These are phyloP conservation scores for Aspergillus fructus DNA, from an alignment of 2,329 filamentous ascomycete genomes.

Conservation along the genomic window DNA sequence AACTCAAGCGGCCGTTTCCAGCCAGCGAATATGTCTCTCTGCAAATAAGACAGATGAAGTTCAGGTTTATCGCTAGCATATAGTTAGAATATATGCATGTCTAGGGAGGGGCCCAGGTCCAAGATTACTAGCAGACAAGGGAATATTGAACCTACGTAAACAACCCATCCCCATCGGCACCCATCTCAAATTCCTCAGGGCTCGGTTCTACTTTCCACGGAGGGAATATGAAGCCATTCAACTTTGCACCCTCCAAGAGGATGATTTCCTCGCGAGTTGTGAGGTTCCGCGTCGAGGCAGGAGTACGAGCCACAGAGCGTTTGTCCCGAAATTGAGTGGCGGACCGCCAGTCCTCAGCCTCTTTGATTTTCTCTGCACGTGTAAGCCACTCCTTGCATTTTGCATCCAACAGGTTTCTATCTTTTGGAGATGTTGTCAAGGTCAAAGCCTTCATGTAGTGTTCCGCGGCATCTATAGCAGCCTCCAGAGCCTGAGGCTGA, in stretches of 20 bases:
- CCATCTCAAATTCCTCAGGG: slow-evolving; percentile 60
- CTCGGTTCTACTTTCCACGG: slow-evolving; percentile 72
- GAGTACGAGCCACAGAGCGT: slow-evolving; percentile 43
- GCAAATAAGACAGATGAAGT: slow-evolving; percentile 71
- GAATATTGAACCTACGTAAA: slow-evolving; percentile 59
- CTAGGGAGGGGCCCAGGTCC: slow-evolving; percentile 10
- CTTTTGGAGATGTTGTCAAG: slow-evolving; percentile 58
- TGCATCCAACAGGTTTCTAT: slow-evolving; percentile 65
- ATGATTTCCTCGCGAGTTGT: slow-evolving; percentile 74
- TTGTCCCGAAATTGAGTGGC: slow-evolving; percentile 18
- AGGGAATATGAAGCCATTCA: slow-evolving; percentile 81
- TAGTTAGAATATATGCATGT: slow-evolving; percentile 20
- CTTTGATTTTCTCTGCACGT: slow-evolving; percentile 74
- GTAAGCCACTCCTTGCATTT: slow-evolving; percentile 70
- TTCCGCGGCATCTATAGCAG: slow-evolving; percentile 76
- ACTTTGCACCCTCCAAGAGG: slow-evolving; percentile 70
- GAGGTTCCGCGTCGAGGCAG: slow-evolving; percentile 58
- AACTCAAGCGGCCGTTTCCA: slow-evolving; percentile 79
- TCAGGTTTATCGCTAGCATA: slow-evolving; percentile 62
- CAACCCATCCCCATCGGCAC: slow-evolving; percentile 47
- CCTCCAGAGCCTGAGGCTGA: slow-evolving; percentile 66
- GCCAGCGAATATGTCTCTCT: slow-evolving; percentile 72
- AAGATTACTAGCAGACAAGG: slow-evolving; percentile 2
- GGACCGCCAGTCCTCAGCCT: slow-evolving; percentile 31
- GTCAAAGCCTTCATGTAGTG: slow-evolving; percentile 75